Conservation (phyloP, 768 basidiomycete species). For the Sutorius australiensis region DNA sequence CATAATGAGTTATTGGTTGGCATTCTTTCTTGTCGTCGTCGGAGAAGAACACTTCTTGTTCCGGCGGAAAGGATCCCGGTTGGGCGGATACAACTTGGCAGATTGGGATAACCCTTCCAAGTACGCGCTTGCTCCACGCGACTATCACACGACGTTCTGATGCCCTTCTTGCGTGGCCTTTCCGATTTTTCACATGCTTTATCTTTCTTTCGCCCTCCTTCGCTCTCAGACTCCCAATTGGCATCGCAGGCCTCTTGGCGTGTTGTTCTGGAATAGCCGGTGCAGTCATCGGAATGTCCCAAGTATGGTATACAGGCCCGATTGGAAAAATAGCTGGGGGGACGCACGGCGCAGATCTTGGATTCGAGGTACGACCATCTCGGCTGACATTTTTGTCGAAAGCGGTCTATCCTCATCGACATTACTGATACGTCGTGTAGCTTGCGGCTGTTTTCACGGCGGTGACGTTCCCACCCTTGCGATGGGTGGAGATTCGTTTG, state of each 20-base stretch:
- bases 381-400: background rate
- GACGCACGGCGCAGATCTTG: slow-evolving; percentile 46
- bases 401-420: background rate
- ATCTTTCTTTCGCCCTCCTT: background rate
- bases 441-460: slow-evolving; percentile 46
- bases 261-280: too few relatives aligned
- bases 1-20: slow-evolving; percentile 44
- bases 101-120: too few relatives aligned
- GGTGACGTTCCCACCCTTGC: slow-evolving; percentile 42
- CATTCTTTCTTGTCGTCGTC: slow-evolving; percentile 45
- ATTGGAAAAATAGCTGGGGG: slow-evolving; percentile 41
- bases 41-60: slow-evolving; percentile 46
- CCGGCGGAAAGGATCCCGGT: slow-evolving; percentile 34
- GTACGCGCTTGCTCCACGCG: background rate
- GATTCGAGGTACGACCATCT: slow-evolving; percentile 42
- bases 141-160: too few relatives aligned
- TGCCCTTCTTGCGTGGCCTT: too few relatives aligned
- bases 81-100: slow-evolving; percentile 45
- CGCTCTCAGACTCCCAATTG: too few relatives aligned
- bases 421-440: slow-evolving; percentile 10
- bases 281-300: too few relatives aligned
- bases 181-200: too few relatives aligned
- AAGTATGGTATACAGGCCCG: slow-evolving; percentile 51
- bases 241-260: too few relatives aligned
- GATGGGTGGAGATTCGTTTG: slow-evolving; percentile 46